Base-by-base conservation (phyloP, 1,284 basidiomycete species). In the Gomphus bonarii region DNA sequence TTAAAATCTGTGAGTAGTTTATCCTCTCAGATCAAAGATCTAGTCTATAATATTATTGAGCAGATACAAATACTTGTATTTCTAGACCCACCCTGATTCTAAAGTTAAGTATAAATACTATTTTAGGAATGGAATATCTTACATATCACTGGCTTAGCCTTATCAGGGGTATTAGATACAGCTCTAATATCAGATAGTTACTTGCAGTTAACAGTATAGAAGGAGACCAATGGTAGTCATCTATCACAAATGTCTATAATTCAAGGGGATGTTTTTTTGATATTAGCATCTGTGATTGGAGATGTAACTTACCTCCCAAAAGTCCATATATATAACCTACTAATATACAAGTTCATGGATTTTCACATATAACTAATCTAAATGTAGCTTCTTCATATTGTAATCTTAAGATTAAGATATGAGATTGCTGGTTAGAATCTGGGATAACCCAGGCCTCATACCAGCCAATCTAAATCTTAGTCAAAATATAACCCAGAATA, bases 261-360 rank as follows among this genome's bases (percentile, higher is more conserved):
- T 46, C n/a, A 11, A 38, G 14, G 22, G 35, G 8, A n/a, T n/a
- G 16, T 40, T 28, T 11, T 16, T 12, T 48, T 28, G 16, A n/a
- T 40, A 52, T 18, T 35, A 38, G 16, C 20, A 44, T 14, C 28
- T 25, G 0, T 3, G 8, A 18, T 42, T 20, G 42, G 18, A 31
- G 30, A 6, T 8, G 18, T 42, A 18, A 43, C 49, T 3, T 47
- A 58, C 57, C 57, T 58, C 50, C 57, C 57, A 58, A 46, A 58
- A 58, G 30, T 58, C 57, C 50, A 58, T 52, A 22, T 42, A 58
- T 30, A 58, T 58, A 16, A 58, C 49, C 31, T 58, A 50, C 57
- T 50, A 58, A 36, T 58, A 52, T n/a, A 52, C 57, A 44, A 58
- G 36, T 22, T 58, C 57, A 18, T 50, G 36, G 30, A 58, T 38